Evolutionary conservation across 1,139 yeast species (phyloP).

Genomic region (Eremothecium coryli): DNA sequence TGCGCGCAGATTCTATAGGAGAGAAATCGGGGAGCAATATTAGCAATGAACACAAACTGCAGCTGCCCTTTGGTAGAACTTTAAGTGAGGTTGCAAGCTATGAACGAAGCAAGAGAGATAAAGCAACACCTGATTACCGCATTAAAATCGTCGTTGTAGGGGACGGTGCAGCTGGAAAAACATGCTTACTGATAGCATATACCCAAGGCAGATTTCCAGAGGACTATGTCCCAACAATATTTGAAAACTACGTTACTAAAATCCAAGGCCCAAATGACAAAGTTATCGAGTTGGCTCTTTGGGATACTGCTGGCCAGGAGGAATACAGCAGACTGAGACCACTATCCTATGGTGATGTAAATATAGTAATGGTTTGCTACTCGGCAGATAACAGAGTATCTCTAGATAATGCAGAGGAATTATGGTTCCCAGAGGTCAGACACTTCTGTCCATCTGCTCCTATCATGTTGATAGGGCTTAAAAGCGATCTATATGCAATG

Average conservation of each 20-base stretch:
- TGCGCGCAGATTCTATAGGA: background rate
- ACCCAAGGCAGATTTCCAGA: constrained; percentile 68
- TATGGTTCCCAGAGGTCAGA: constrained; percentile 79
- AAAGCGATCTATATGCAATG: constrained; percentile 49
- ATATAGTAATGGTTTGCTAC: constrained; percentile 66
- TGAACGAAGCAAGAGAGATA: constrained; percentile 16
- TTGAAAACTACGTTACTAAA: constrained; percentile 72
- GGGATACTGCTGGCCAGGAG: constrained; percentile 97
- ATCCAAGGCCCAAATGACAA: constrained; percentile 42
- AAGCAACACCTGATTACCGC: constrained; percentile 18
- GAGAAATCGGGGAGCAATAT: constrained; percentile 6
- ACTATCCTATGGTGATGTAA: constrained; percentile 73
- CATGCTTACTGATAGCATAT: constrained; percentile 75
- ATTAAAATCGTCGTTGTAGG: constrained; percentile 78
- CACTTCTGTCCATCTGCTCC: constrained; percentile 81
- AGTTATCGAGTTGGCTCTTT: constrained; percentile 60
- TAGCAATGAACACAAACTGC: no score
- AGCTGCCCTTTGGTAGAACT: constrained; percentile 21
- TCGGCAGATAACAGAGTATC: constrained; percentile 57
- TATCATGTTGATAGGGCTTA: constrained; percentile 67
- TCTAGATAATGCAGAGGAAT: constrained; percentile 63
- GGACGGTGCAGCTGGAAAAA: constrained; percentile 91
- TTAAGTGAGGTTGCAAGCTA: constrained; percentile 23
- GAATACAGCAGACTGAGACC: constrained; percentile 82
- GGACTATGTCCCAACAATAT: constrained; percentile 79